These are phyloP conservation scores for Colletotrichum orchidophilum DNA, from an alignment of 2,329 filamentous ascomycete species.

Conservation along the genomic window DNA sequence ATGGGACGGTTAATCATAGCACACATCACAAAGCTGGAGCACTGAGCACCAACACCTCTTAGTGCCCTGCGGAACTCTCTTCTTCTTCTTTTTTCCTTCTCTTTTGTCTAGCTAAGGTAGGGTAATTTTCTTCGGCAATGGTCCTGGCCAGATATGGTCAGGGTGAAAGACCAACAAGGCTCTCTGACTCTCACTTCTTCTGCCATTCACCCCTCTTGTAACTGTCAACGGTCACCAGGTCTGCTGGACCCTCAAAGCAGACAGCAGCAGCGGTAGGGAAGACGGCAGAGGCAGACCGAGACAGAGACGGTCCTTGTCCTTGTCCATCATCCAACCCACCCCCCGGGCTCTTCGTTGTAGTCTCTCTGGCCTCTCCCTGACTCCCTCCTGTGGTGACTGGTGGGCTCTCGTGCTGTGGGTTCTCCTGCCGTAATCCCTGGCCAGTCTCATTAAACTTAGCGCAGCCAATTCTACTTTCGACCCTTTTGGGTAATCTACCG, in stretches of 20 bases:
- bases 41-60: neutral
- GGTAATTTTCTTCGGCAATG: neutral
- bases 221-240: neutral
- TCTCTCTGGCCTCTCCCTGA: neutral
- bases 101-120: neutral
- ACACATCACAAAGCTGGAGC: conserved; percentile 1
- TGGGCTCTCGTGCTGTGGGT: conserved; percentile 20
- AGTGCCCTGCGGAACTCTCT: neutral
- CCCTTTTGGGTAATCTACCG: conserved; percentile 50
- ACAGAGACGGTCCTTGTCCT: neutral
- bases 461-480: conserved; percentile 46
- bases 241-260: neutral
- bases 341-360: conserved; percentile 31
- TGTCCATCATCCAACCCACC: conserved; percentile 22
- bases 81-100: neutral
- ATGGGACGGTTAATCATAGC: neutral
- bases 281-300: neutral
- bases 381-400: neutral
- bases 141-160: neutral
- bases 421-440: conserved; percentile 37
- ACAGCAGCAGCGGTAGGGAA: neutral
- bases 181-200: neutral
- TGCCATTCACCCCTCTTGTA: neutral
- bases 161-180: neutral
- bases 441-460: conserved; percentile 53